These are phyloP conservation scores for Hericium coralloides DNA, from an alignment of 768 basidiomycete genomes.

Conservation along the genomic window DNA sequence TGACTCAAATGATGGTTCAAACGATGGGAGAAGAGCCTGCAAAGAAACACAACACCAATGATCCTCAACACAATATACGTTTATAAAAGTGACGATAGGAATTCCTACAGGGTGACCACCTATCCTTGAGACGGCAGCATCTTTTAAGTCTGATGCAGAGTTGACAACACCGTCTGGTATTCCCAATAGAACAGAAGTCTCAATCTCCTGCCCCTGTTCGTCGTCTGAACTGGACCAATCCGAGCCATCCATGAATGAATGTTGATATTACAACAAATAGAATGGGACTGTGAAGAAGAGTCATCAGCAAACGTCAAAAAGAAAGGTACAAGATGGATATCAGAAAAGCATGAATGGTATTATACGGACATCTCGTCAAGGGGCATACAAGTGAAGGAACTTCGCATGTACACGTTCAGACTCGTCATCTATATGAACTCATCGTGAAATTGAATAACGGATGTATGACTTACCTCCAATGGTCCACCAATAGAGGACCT, in stretches of 20 bases:
- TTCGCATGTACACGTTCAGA: constrained; percentile 55
- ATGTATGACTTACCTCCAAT: not conserved
- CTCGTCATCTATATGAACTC: constrained; percentile 67
- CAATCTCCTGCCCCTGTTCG: constrained; percentile 42
- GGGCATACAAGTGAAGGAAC: constrained; percentile 44
- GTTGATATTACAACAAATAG: too few relatives aligned
- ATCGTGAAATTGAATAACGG: constrained; percentile 4
- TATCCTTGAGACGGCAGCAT: constrained; percentile 82
- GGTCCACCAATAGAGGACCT: not conserved
- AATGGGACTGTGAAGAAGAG: not conserved
- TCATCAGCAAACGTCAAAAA: constrained; percentile 7
- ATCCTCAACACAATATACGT: constrained; percentile 31
- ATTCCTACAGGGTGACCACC: constrained; percentile 85
- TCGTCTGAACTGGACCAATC: constrained; percentile 82
- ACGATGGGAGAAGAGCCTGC: constrained; percentile 60
- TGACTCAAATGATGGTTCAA: constrained; percentile 51
- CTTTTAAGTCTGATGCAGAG: constrained; percentile 46
- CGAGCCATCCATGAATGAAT: constrained; percentile 31
- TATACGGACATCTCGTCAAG: constrained; percentile 55
- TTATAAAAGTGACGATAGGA: constrained; percentile 39
- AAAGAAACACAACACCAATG: constrained; percentile 13
- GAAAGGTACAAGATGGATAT: constrained; percentile 11
- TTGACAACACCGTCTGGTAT: constrained; percentile 70
- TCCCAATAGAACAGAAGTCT: constrained; percentile 72
- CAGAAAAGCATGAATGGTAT: constrained; percentile 91